A percentile compares a stretch with the other conserved stretches of the same genome.
phyloP scores from a whole-genome alignment of 768 basidiomycete genomes.

The Lyophyllum atratum region DNA sequence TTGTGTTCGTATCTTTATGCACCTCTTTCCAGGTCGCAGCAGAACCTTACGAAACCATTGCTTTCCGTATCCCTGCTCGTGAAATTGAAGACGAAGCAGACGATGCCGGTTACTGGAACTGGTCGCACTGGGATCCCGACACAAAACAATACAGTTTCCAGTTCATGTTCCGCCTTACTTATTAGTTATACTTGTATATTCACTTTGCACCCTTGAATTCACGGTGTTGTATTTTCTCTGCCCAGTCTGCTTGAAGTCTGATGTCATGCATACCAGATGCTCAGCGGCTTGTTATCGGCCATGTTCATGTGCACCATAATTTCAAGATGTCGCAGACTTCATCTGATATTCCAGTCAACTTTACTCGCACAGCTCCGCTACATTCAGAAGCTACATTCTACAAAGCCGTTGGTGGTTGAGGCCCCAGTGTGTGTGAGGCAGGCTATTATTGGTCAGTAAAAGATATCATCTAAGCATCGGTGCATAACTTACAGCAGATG shows the following conservation, averaged over 20 bases:
- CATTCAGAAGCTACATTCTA: constrained; percentile 24
- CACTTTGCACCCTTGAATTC: background rate
- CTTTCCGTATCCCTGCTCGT: constrained; percentile 96
- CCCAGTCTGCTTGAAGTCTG: constrained; percentile 3
- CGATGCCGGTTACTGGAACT: constrained; percentile 90
- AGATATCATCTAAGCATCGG: background rate
- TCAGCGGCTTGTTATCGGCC: background rate
- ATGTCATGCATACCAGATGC: background rate
- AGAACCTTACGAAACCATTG: constrained; percentile 99
- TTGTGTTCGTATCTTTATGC: constrained; percentile 19
- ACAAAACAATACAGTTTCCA: constrained; percentile 98
- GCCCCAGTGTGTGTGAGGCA: constrained; percentile 32
- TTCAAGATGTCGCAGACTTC: no score
- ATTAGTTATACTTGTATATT: constrained; percentile 24
- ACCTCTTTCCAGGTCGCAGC: constrained; percentile 77
- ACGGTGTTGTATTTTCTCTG: constrained; percentile 21
- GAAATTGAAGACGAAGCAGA: constrained; percentile 96
- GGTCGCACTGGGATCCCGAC: constrained; percentile 99
- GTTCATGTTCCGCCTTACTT: constrained; percentile 84
- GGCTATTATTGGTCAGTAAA: constrained; percentile 15
- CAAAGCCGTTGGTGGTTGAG: constrained; percentile 23
- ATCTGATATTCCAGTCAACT: no score
- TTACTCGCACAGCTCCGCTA: background rate
- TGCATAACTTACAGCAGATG: constrained; percentile 25
- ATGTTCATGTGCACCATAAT: no score